A percentile compares a stretch with the other conserved stretches of the same genome.
Evolutionary conservation across 257 asterid species (phyloP).

Genomic region (Anisodus acutangulus): DNA sequence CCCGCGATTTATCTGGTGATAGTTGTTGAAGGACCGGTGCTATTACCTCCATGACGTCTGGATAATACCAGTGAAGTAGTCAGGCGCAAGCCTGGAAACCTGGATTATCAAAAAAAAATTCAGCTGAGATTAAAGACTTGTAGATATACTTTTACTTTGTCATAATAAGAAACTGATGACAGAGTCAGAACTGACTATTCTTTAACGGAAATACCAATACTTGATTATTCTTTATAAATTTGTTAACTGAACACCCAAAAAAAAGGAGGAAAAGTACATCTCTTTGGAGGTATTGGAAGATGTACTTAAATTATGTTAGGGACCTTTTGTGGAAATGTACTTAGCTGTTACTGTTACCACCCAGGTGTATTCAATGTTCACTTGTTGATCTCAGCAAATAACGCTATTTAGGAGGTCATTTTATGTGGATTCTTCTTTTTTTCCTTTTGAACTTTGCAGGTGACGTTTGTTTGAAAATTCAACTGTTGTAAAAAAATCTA

Average conservation of each 20-base stretch:
- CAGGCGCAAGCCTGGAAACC: too few relatives aligned
- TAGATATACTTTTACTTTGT: not conserved
- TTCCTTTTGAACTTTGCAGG: not conserved
- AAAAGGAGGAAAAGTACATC: not conserved
- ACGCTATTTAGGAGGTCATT: not conserved
- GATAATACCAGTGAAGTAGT: too few relatives aligned
- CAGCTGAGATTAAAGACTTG: not conserved
- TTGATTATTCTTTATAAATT: not conserved
- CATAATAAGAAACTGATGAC: not conserved
- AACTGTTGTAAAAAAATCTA: not conserved
- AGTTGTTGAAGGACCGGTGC: too few relatives aligned
- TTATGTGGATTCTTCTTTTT: not conserved
- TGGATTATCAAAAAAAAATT: too few relatives aligned
- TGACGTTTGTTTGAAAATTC: not conserved
- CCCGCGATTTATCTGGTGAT: too few relatives aligned
- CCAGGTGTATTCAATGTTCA: not conserved
- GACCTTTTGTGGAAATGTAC: slow-evolving; percentile 1
- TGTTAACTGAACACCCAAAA: not conserved
- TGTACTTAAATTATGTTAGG: not conserved
- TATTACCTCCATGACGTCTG: too few relatives aligned
- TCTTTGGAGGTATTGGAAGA: slow-evolving; percentile 10
- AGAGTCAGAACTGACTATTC: not conserved
- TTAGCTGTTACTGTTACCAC: slow-evolving; percentile 2
- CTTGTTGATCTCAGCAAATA: slow-evolving; percentile 17
- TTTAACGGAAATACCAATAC: not conserved